phyloP scores from a whole-genome alignment of 768 basidiomycete genomes.

The Phaeotremella fagi region DNA sequence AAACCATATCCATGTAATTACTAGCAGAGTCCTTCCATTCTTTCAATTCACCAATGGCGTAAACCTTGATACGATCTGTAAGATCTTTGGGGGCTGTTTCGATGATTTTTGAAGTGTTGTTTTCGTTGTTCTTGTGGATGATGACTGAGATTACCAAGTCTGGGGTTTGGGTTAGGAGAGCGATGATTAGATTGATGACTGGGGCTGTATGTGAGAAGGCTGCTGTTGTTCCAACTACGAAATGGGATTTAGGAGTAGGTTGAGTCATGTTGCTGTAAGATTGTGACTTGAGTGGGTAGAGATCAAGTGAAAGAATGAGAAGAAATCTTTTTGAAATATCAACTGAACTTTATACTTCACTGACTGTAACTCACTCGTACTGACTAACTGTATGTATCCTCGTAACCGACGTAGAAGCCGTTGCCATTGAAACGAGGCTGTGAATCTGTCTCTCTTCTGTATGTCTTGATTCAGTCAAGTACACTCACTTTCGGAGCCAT shows the following conservation, averaged over 20 bases:
- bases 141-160: constrained; percentile 14
- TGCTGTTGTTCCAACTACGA: constrained; percentile 13
- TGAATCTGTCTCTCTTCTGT: too few species aligned
- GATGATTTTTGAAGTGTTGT: not conserved
- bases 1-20: constrained; percentile 5
- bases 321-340: too few species aligned
- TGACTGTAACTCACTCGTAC: too few species aligned
- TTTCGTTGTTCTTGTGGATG: constrained; percentile 7
- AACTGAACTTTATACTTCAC: too few species aligned
- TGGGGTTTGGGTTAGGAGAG: constrained; percentile 2
- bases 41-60: constrained; percentile 4
- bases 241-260: constrained; percentile 4
- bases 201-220: constrained; percentile 15
- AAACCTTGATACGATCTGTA: constrained; percentile 1
- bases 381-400: too few species aligned
- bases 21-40: not conserved
- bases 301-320: too few species aligned
- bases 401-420: too few species aligned
- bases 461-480: too few species aligned
- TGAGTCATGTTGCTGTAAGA: too few species aligned
- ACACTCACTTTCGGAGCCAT: too few species aligned
- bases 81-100: not conserved
- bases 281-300: too few species aligned
- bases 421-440: too few species aligned
- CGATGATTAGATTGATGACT: constrained; percentile 5